Base-by-base conservation (phyloP, 75 land plant species). In the Ceratopteris richardii region DNA sequence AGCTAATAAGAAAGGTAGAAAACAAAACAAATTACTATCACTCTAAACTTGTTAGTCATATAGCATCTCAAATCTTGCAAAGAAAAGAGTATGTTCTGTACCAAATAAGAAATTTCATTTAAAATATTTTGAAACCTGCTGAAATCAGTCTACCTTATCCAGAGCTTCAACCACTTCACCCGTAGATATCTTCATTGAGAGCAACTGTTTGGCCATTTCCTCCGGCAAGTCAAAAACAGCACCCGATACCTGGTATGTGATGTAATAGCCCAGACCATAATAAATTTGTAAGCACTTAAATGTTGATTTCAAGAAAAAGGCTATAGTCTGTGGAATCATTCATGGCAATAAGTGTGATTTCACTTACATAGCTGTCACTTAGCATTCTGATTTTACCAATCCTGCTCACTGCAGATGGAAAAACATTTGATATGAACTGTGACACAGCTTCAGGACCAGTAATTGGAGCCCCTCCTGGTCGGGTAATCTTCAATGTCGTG, bases 201-300 rank as follows among this genome's bases (percentile, higher is more conserved):
- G 65, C 2, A 62, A 29, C 0, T 26, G 16, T 31, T 19, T 46
- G 3, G 56, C 56, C 19, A 48, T 0, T 2, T 47, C 5, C 56
- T 62, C 54, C 16, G 65, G 65, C 16, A 62, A 29, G 19, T 62
- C 56, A 50, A 62, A 62, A 14, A 62, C 55, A 18, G 65, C 65
- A 27, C 55, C 65, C n/a, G 46, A 27, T 21, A 62, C 65, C 53
- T 62, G 26, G 29, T 17, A 27, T 19, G 0, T 19, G 14, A 13
- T 16, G 20, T 12, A 30, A 11, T 2, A 57, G 10, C 17, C 14
- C 50, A 46, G 4, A 33, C 50, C 5, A 2, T 46, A 46, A n/a
- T 5, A 14, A 14, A 46, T 21, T 46, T 18, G 50, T 17, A 46
- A 21, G 50, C 37, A 4, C 9, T 33, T 33, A n/a, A n/a, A n/a